Conservation (phyloP, 805 yeast genomes). For the Ogataea saltuana region DNA sequence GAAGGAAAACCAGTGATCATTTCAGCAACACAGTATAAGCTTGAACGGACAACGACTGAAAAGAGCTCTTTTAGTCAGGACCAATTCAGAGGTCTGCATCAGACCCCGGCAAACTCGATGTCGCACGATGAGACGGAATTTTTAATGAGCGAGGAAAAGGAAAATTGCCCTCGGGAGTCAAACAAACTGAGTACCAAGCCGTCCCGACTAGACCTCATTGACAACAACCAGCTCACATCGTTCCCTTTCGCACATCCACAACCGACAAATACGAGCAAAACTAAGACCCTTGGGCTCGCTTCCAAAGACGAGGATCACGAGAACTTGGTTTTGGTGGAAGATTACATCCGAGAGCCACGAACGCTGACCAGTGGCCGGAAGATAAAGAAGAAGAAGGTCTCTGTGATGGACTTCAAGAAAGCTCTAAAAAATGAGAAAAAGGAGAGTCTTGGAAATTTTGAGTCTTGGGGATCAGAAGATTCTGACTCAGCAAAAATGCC, state of each 20-base stretch:
- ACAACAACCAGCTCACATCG: conserved; percentile 49
- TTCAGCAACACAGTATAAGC: too few relatives aligned
- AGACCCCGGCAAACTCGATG: not conserved
- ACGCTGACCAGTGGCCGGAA: too few relatives aligned
- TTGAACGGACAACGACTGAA: too few relatives aligned
- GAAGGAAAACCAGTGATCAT: not conserved
- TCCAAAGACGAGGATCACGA: conserved; percentile 6
- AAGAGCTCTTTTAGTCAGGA: too few relatives aligned
- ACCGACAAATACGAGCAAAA: conserved; percentile 6
- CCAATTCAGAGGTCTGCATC: too few relatives aligned
- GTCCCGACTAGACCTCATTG: conserved; percentile 49
- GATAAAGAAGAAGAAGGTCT: conserved; percentile 34
- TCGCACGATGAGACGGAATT: too few relatives aligned
- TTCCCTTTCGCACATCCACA: conserved; percentile 54
- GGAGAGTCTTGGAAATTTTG: not conserved
- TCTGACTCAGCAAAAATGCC: not conserved
- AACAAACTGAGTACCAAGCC: conserved; percentile 8
- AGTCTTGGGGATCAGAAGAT: not conserved
- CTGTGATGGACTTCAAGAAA: conserved; percentile 37
- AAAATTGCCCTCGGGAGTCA: conserved; percentile 7
- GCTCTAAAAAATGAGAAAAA: conserved; percentile 24
- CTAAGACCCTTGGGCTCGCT: conserved; percentile 1
- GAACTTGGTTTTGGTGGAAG: conserved; percentile 51
- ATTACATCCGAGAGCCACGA: conserved; percentile 43
- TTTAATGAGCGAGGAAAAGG: too few relatives aligned